A percentile compares a stretch with the other conserved stretches of the same genome.
These are phyloP conservation scores for Debaryomyces tyrocola DNA, from an alignment of 805 yeast genomes.

Conservation along the genomic window DNA sequence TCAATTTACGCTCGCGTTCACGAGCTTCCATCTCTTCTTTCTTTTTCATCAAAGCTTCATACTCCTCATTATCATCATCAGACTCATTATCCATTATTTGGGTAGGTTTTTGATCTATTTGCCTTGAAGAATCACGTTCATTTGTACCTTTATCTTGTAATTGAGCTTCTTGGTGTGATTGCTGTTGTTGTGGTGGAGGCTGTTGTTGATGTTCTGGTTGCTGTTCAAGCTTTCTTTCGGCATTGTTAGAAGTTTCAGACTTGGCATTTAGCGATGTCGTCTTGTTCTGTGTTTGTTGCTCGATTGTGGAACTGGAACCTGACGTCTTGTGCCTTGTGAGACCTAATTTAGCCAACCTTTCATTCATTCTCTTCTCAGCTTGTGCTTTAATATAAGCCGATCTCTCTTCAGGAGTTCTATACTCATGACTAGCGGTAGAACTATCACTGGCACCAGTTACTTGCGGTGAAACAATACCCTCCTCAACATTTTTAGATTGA, in stretches of 20 bases:
- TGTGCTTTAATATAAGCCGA: conserved; percentile 82
- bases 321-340: conserved; percentile 45
- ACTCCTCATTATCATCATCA: conserved; percentile 45
- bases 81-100: conserved; percentile 10
- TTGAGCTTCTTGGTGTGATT: not conserved
- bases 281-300: not conserved
- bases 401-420: conserved; percentile 61
- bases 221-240: not conserved
- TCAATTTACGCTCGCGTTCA: conserved; percentile 43
- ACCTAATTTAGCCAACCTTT: conserved; percentile 79
- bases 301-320: conserved; percentile 1
- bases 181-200: not conserved
- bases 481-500: not conserved
- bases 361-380: conserved; percentile 74
- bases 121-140: conserved; percentile 1
- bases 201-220: conserved; percentile 4
- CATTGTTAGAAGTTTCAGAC: too few relatives aligned
- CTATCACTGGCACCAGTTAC: not conserved
- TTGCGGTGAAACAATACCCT: not conserved
- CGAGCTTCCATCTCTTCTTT: conserved; percentile 45
- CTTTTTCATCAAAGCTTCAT: conserved; percentile 48
- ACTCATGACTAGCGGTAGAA: conserved; percentile 9
- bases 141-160: not conserved
- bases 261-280: not conserved
- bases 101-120: conserved; percentile 1